Percentiles rank a stretch among this genome's conserved stretches.
These are phyloP conservation scores for Rhodamnia argentea DNA, from an alignment of 345 rosid genomes.

Conservation along the genomic window DNA sequence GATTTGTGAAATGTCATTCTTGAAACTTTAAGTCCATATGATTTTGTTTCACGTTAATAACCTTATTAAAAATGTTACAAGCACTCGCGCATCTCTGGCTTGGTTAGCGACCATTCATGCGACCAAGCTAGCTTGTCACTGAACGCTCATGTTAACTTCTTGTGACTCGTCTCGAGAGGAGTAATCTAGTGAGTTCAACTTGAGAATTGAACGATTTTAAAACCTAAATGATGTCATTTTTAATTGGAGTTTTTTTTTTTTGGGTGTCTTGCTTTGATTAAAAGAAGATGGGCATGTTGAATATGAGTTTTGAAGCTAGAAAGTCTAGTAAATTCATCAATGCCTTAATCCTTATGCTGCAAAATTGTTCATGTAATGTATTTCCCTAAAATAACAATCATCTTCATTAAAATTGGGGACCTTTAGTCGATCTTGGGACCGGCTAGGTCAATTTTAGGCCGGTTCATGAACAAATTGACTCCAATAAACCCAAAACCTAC, in stretches of 20 bases:
- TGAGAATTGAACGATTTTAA: not conserved
- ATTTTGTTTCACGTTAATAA: not conserved
- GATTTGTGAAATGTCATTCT: not conserved
- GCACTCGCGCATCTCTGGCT: not conserved
- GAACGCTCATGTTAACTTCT: not conserved
- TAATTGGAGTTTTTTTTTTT: not conserved
- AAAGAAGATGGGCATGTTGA: no score
- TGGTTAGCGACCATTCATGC: not conserved
- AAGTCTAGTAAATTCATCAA: not conserved
- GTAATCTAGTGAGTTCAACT: no score
- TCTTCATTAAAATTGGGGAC: not conserved
- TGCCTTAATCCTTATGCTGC: not conserved
- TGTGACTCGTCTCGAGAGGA: not conserved
- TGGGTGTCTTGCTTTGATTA: not conserved
- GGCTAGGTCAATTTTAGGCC: not conserved
- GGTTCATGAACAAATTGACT: not conserved
- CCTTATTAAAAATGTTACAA: not conserved
- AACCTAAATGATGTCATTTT: not conserved
- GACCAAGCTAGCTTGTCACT: no score
- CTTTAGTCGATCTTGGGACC: not conserved
- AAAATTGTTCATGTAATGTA: not conserved
- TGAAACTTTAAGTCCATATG: accelerated
- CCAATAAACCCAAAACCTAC: no score
- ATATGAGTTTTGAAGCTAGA: not conserved
- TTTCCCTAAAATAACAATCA: not conserved